These are phyloP conservation scores for Grigorovia transvaalensis DNA, from an alignment of 805 yeast species.

Conservation along the genomic window DNA sequence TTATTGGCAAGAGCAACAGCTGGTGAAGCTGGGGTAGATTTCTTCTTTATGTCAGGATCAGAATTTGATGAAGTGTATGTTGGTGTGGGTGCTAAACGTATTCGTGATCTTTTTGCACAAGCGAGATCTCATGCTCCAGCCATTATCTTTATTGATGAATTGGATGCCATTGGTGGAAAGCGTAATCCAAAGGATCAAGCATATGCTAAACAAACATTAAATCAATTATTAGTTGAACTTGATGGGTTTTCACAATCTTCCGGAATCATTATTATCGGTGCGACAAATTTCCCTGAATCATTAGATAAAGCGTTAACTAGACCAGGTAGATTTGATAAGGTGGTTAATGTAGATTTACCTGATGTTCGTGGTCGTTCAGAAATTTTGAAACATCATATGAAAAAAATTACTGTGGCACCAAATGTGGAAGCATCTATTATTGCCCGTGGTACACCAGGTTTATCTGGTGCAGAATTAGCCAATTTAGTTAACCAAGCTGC, in stretches of 20 bases:
- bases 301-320: constrained; percentile 94
- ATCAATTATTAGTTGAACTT: constrained; percentile 88
- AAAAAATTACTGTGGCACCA: constrained; percentile 74
- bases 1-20: constrained; percentile 95
- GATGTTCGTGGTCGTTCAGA: constrained; percentile 97
- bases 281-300: constrained; percentile 96
- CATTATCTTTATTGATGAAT: constrained; percentile 91
- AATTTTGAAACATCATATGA: constrained; percentile 83
- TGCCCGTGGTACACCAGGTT: constrained; percentile 96
- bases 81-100: constrained; percentile 98
- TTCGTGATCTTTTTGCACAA: constrained; percentile 84
- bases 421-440: constrained; percentile 80
- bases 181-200: constrained; percentile 97
- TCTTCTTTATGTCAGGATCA: constrained; percentile 96
- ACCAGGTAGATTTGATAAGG: constrained; percentile 96
- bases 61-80: constrained; percentile 97
- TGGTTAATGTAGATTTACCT: constrained; percentile 89
- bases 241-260: constrained; percentile 91
- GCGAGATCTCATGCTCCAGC: constrained; percentile 96
- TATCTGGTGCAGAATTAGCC: constrained; percentile 96
- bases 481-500: constrained; percentile 98
- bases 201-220: constrained; percentile 92
- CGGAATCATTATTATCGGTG: constrained; percentile 94
- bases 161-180: constrained; percentile 98
- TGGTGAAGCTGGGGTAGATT: constrained; percentile 98